A percentile compares a stretch with the other conserved stretches of the same genome.
Evolutionary conservation across 495 filamentous ascomycete species (phyloP).

Genomic region (Xylaria cubensis): DNA sequence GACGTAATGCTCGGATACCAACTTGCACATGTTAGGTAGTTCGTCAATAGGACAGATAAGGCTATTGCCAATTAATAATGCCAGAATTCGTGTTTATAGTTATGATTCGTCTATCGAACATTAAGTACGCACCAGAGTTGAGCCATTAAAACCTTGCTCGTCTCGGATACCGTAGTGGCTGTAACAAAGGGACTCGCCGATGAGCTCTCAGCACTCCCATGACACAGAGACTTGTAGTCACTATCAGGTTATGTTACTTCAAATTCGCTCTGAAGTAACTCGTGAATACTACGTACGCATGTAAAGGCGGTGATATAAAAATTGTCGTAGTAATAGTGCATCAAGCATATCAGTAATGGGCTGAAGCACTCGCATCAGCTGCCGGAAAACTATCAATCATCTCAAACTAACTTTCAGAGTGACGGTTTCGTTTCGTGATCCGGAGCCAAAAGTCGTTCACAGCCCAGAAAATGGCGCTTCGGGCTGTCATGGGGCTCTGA

Average conservation of each 20-base stretch:
- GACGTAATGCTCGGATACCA: not conserved
- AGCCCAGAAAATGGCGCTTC: slow-evolving; percentile 30
- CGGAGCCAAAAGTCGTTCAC: slow-evolving; percentile 34
- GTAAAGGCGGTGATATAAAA: not conserved
- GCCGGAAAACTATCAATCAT: not conserved
- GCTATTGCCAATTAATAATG: not conserved
- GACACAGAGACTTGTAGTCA: not conserved
- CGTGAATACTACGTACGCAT: not conserved
- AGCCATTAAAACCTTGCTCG: not conserved
- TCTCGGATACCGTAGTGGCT: not conserved
- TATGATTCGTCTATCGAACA: not conserved
- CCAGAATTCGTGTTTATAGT: not conserved
- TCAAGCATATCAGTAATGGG: not conserved
- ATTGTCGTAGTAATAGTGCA: not conserved
- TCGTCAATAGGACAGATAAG: not conserved
- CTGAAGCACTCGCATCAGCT: not conserved
- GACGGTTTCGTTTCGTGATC: slow-evolving; percentile 30
- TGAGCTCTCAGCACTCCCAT: not conserved
- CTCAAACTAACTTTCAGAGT: not conserved
- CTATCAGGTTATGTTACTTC: not conserved
- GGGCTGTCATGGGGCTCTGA: slow-evolving; percentile 39
- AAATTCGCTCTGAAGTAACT: not conserved
- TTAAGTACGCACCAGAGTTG: not conserved
- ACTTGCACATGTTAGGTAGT: not conserved
- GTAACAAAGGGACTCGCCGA: not conserved